Base-by-base conservation (phyloP, 2,329 filamentous ascomycete genomes). In the Penicillium sumatraense region DNA sequence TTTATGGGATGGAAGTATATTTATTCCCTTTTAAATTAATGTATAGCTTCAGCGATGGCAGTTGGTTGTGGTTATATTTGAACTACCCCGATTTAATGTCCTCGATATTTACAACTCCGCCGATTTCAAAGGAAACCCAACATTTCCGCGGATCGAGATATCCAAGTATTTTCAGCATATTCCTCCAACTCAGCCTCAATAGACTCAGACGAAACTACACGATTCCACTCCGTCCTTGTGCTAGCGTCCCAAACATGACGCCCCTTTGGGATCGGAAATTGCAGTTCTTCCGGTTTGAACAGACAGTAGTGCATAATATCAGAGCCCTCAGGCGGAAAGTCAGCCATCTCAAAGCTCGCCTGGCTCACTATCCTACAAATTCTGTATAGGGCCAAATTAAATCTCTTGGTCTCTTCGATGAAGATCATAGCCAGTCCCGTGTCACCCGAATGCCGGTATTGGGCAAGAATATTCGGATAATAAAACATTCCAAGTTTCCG, bases 401-500 rank as follows among this genome's bases (percentile, higher is more conserved):
- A 72, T 2, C 63, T 60, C 54, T 72, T 72, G 3, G 64, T 51
- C 40, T 72, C 69, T 44, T 72, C 70, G 21, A 70, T 54, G 1
- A 61, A 24, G 4, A 64, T 56, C 62, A 66, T 67, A 26, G 64
- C 48, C 49, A 60, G 68, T 2, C 58, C 20, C 2, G 46, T 33
- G 3, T 63, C 47, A 4, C 61, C 59, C 1, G 49, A 38, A 9
- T 57, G 27, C 3, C 41, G 9, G 33, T 57, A 65, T 11, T 51
- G 56, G 0, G 57, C 46, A 2, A 71, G 51, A 9, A 71, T 70
- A 11, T 64, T 64, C 2, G 67, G 64, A 53, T 69, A 72, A 51
- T 57, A 60, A 14, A 72, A 66, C 54, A 72, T 61, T 24, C 67
- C 68, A 14, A 66, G 56, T 11, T 33, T 59, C 29, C 58, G 59